Conservation (phyloP, 257 asterid genomes). For the Fraxinus americana region DNA sequence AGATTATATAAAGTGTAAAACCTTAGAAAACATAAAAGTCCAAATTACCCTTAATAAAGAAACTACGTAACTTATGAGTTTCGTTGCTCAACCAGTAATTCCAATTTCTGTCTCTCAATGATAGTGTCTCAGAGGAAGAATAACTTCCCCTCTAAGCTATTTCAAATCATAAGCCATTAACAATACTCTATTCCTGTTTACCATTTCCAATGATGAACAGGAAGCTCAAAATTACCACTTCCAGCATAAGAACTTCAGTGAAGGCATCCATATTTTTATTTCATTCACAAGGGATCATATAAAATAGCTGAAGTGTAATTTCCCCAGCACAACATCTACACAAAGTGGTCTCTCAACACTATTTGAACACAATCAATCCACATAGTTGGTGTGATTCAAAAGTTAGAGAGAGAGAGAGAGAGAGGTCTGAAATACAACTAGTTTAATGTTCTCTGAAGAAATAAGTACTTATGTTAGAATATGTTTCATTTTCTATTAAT, state of each 20-base stretch:
- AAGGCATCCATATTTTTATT: not conserved
- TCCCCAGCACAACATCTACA: not conserved
- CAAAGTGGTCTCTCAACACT: not conserved
- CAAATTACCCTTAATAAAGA: too few species aligned
- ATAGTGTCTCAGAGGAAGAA: not conserved
- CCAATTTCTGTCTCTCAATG: not conserved
- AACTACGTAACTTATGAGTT: too few species aligned
- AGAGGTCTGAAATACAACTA: not conserved
- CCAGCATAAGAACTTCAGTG: not conserved
- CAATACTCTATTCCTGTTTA: not conserved
- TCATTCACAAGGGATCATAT: not conserved
- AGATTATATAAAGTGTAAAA: too few species aligned
- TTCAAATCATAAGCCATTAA: not conserved
- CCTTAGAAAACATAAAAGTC: too few species aligned
- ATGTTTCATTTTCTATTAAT: not conserved
- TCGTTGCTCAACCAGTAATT: not conserved
- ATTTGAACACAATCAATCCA: not conserved
- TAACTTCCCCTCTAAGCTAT: not conserved
- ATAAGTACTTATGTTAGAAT: not conserved
- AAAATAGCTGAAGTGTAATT: not conserved
- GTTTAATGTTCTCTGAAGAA: not conserved
- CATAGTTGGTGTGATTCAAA: not conserved
- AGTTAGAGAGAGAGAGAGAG: not conserved
- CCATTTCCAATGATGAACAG: not conserved
- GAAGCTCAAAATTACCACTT: not conserved